A percentile compares a stretch with the other conserved stretches of the same genome.
phyloP scores from a whole-genome alignment of 768 basidiomycete genomes.

The Mycena haematopus region DNA sequence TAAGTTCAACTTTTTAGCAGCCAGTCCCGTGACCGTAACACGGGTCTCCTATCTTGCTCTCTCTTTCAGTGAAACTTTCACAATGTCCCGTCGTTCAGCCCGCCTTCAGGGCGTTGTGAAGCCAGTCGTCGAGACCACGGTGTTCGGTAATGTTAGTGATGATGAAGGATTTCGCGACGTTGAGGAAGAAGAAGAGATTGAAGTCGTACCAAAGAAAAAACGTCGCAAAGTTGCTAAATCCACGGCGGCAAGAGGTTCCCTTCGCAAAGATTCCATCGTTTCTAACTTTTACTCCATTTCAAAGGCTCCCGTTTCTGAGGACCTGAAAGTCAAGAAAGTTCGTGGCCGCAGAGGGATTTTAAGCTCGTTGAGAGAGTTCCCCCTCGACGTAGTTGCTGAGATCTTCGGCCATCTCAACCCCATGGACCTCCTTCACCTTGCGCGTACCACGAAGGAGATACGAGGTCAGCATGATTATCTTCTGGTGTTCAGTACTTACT shows the following conservation, averaged over 20 bases:
- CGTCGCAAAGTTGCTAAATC: constrained; percentile 16
- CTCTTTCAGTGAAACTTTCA: neutral
- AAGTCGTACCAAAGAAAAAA: constrained; percentile 14
- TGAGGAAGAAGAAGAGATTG: constrained; percentile 13
- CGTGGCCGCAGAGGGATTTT: constrained; percentile 21
- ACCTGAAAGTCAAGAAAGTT: constrained; percentile 17
- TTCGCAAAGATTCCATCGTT: too few relatives aligned
- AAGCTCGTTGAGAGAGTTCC: constrained; percentile 28
- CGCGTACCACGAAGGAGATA: constrained; percentile 49
- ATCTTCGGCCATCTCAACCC: constrained; percentile 52
- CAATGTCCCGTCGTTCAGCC: constrained; percentile 20
- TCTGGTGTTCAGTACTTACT: neutral
- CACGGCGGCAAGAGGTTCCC: neutral
- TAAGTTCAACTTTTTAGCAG: too few relatives aligned
- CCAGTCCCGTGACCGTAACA: neutral
- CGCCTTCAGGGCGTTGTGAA: constrained; percentile 3
- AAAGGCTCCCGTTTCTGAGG: neutral
- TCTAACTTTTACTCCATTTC: neutral
- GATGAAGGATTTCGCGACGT: constrained; percentile 2
- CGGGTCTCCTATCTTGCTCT: neutral
- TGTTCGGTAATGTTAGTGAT: neutral
- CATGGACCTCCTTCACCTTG: constrained; percentile 51
- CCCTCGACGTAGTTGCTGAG: constrained; percentile 45
- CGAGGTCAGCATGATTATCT: constrained; percentile 30
- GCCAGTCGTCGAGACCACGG: neutral